Evolutionary conservation across 2,329 filamentous ascomycete genomes (phyloP), one percentile per base, ranked within the genome.

Genomic region (Furcasterigmium furcatum): DNA sequence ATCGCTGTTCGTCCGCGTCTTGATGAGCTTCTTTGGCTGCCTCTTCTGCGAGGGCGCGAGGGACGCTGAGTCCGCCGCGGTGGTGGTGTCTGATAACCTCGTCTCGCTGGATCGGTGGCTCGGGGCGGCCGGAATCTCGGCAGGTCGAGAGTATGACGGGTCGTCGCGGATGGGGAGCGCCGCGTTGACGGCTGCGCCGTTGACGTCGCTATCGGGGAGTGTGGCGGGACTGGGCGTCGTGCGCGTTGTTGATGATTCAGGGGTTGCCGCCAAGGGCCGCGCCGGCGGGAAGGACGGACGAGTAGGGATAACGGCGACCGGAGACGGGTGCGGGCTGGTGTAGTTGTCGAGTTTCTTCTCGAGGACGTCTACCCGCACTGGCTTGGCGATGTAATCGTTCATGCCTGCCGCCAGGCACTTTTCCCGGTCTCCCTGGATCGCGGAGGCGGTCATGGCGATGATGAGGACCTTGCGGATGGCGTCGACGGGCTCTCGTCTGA

Each of bases 351-450:
- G 71, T 70, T 96, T 92, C 59, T 84, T 84, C 67, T 89, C 94
- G 44, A 97, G 73, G 34, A 95, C 84, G 39, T 91, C 87, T 4
- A 88, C 89, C 49, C 91, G 80, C n/a, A 97, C 92, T 1, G 92
- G 92, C 63, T 97, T 97, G 14, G 92, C 91, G 1, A 96, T 79
- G 58, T 96, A 97, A 59, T 96, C 94, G 64, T 96, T 96, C 92
- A 97, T 97, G 38, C 92, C 92, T 2, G 90, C 89, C 41, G 91
- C 89, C n/a, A 96, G 72, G 56, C 92, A 96, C 68, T 95, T 96
- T 63, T 97, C 92, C 40, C 91, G 79, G 61, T 97, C 92, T 16
- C 92, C 92, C 61, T 94, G 88, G 50, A 97, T 97, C 4, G 92
- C 92, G 21, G 86, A 91, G 1, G 92, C 92, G 1, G 92, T 97